A percentile compares a stretch with the other conserved stretches of the same genome.
Evolutionary conservation across 169 alveolate species (phyloP).

Genomic region (Babesia ovata): DNA sequence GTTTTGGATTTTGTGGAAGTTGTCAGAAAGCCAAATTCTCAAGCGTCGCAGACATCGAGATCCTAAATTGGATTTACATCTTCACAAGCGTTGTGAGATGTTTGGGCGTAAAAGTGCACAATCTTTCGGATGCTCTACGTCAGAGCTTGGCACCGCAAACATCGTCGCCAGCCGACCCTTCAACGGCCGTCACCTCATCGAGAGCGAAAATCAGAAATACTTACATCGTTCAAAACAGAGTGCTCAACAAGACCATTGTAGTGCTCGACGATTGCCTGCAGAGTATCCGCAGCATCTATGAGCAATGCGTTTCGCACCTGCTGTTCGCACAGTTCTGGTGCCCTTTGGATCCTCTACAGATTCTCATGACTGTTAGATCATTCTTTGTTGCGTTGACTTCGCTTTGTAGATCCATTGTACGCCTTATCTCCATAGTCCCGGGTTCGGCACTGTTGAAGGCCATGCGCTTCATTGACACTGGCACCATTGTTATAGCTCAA

Average conservation of each 20-base stretch:
- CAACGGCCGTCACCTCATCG: not conserved
- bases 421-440: not conserved
- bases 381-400: constrained; percentile 30
- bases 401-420: not conserved
- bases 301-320: constrained; percentile 42
- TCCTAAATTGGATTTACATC: constrained; percentile 57
- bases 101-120: constrained; percentile 21
- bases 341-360: constrained; percentile 43
- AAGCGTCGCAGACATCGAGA: constrained; percentile 45
- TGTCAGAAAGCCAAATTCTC: constrained; percentile 16
- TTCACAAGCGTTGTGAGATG: constrained; percentile 8
- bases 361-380: constrained; percentile 22
- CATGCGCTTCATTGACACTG: not conserved
- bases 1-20: constrained; percentile 9
- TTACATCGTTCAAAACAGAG: not conserved
- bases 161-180: not conserved
- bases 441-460: not conserved
- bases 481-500: not conserved
- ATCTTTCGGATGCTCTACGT: not conserved
- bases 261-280: constrained; percentile 7
- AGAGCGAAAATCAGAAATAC: not conserved
- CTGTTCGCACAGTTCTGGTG: constrained; percentile 34
- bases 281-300: constrained; percentile 10
- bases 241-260: not conserved
- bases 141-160: not conserved